phyloP scores from a whole-genome alignment of 495 filamentous ascomycete genomes.

The Hypoxylon perforatum region DNA sequence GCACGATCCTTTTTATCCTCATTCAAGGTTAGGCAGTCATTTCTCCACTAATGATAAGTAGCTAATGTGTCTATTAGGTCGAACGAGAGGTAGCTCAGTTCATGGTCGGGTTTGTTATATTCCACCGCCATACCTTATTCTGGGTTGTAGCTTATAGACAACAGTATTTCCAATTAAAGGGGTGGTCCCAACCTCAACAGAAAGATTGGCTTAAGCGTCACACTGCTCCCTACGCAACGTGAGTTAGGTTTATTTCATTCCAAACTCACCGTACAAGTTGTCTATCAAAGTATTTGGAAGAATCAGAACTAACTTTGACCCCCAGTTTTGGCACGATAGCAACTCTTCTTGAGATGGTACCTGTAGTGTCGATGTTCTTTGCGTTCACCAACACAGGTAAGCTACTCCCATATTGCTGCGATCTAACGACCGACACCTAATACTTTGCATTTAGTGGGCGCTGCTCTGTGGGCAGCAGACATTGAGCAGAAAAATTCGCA shows the following conservation, averaged over 20 bases:
- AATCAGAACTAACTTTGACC: conserved; percentile 11
- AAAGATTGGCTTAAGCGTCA: conserved; percentile 73
- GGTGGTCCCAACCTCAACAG: conserved; percentile 70
- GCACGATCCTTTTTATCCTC: conserved; percentile 80
- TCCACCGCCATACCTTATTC: not conserved
- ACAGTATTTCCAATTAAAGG: conserved; percentile 89
- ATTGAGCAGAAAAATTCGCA: conserved; percentile 72
- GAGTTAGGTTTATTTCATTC: conserved; percentile 49
- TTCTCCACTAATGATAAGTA: not conserved
- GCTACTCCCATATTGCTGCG: conserved; percentile 13
- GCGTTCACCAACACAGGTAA: conserved; percentile 85
- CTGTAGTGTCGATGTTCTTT: conserved; percentile 83
- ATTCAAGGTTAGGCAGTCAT: conserved; percentile 69
- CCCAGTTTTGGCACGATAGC: conserved; percentile 82
- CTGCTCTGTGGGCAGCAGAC: conserved; percentile 93
- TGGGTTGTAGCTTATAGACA: conserved; percentile 27
- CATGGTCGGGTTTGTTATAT: conserved; percentile 46
- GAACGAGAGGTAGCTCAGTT: conserved; percentile 52
- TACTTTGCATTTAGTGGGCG: conserved; percentile 66
- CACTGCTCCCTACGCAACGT: conserved; percentile 79
- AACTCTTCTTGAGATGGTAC: conserved; percentile 84
- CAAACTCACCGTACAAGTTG: conserved; percentile 3
- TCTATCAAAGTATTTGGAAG: conserved; percentile 24
- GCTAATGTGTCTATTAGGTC: conserved; percentile 45
- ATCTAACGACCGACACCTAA: conserved; percentile 32